A percentile compares a stretch with the other conserved stretches of the same genome.
phyloP scores from a whole-genome alignment of 352 stramenopile genomes.

The Phytophthora sansomeana region DNA sequence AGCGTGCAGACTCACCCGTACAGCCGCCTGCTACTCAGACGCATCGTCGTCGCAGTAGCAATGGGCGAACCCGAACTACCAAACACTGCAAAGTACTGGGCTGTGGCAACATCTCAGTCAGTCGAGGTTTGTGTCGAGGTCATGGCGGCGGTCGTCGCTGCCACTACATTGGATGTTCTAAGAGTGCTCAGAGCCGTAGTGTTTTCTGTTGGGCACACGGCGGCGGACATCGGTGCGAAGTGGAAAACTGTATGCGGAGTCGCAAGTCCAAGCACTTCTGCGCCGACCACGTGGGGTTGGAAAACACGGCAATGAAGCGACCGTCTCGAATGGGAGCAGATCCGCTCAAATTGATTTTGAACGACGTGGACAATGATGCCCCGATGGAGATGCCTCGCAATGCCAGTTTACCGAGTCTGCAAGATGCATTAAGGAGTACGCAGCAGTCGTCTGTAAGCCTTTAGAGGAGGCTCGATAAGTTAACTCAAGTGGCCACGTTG shows the following conservation, averaged over 20 bases:
- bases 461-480: background rate
- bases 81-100: constrained; percentile 67
- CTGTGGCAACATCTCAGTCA: constrained; percentile 65
- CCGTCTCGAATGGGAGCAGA: constrained; percentile 2
- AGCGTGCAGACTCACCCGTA: background rate
- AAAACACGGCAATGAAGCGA: background rate
- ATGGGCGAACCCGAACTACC: constrained; percentile 31
- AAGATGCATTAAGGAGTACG: constrained; percentile 39
- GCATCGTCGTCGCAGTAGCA: constrained; percentile 33
- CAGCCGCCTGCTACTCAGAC: background rate
- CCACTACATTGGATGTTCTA: constrained; percentile 48
- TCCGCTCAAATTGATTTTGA: constrained; percentile 25
- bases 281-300: constrained; percentile 17
- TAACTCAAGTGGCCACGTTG: background rate
- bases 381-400: constrained; percentile 8
- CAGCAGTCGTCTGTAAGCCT: constrained; percentile 25
- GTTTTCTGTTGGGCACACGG: constrained; percentile 68
- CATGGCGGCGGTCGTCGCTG: constrained; percentile 68
- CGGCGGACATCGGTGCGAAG: constrained; percentile 64
- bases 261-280: constrained; percentile 56
- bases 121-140: constrained; percentile 58
- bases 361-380: constrained; percentile 2
- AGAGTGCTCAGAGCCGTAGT: constrained; percentile 60
- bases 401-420: constrained; percentile 27
- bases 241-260: constrained; percentile 57